Base-by-base conservation (phyloP, 352 stramenopile genomes). In the Phytophthora vignae region DNA sequence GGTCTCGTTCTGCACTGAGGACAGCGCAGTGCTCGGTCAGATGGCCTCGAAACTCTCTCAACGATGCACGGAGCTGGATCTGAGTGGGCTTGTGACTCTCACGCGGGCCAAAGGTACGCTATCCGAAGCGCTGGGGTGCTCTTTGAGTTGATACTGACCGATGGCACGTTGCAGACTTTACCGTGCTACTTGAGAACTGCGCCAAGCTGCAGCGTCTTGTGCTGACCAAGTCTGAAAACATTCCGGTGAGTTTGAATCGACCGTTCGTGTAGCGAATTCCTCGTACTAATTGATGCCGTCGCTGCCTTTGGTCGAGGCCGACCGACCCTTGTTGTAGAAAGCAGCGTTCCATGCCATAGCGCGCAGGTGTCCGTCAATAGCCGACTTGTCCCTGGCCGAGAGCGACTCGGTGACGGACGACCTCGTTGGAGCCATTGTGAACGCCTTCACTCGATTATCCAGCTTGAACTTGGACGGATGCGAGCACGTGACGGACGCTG, bases 391-490 rank as follows among this genome's bases (percentile, higher is more conserved):
- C 2, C 31, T 94, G 1, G 67, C 64, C 6, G 77, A 87, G 11
- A 90, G 69, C n/a, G 79, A 84, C 21, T 55, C 49, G 1, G 71
- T 93, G 40, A 92, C 85, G 0, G 87, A 94, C 31, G 74, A 89
- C 31, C 56, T 92, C 6, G 54, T 94, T 5, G 64, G 60, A 14
- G 53, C 56, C 19, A 63, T 90, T 22, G 54, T 82, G 8, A 58
- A 69, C 1, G 64, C 60, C 9, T 87, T 94, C 48, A 53, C 76
- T 1, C 60, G 55, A 2, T 66, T 96, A 15, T 76, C 65, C 2
- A 70, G 46, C 17, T 58, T 96, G 12, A 74, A 90, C 42, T 40
- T 94, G 1, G 74, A 69, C 8, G 76, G 75, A 1, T 96, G 88
- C 48, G 50, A 61, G 5, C 64, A 73, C n/a, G 40, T 94, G n/a